Percentiles rank a stretch among this genome's conserved stretches.
Evolutionary conservation across 139 green algal genomes (phyloP).

Genomic region (Picochlorum sp.): DNA sequence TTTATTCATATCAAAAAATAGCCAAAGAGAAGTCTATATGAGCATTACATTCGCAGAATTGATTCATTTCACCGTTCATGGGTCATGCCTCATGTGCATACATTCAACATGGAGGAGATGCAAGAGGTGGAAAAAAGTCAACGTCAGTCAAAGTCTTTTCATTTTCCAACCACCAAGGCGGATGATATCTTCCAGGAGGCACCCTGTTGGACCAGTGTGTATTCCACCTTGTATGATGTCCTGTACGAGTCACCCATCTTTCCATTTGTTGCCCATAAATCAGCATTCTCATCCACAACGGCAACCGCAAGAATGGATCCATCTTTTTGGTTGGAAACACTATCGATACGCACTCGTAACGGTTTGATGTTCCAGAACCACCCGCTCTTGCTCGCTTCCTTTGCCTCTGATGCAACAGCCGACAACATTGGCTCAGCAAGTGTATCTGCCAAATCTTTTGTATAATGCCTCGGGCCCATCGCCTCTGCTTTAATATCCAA

Average conservation of each 20-base stretch:
- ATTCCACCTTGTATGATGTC: constrained; percentile 23
- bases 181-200: constrained; percentile 11
- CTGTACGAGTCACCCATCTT: constrained; percentile 25
- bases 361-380: constrained; percentile 52
- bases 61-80: no score
- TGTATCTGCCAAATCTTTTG: constrained; percentile 23
- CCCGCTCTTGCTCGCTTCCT: constrained; percentile 35
- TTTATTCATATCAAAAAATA: neutral
- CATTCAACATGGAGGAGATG: no score
- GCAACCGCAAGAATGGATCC: constrained; percentile 14
- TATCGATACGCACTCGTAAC: constrained; percentile 9
- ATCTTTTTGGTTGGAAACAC: neutral
- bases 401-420: constrained; percentile 34
- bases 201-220: constrained; percentile 3
- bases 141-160: neutral
- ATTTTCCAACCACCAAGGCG: constrained; percentile 16
- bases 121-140: no score
- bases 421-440: constrained; percentile 50
- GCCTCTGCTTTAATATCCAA: constrained; percentile 54
- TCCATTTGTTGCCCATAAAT: constrained; percentile 23
- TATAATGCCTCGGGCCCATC: constrained; percentile 41
- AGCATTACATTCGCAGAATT: no score
- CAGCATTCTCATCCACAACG: constrained; percentile 22
- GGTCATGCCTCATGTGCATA: no score
- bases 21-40: neutral